These are phyloP conservation scores for Phytophthora crassamura DNA, from an alignment of 352 stramenopile genomes.

Conservation along the genomic window DNA sequence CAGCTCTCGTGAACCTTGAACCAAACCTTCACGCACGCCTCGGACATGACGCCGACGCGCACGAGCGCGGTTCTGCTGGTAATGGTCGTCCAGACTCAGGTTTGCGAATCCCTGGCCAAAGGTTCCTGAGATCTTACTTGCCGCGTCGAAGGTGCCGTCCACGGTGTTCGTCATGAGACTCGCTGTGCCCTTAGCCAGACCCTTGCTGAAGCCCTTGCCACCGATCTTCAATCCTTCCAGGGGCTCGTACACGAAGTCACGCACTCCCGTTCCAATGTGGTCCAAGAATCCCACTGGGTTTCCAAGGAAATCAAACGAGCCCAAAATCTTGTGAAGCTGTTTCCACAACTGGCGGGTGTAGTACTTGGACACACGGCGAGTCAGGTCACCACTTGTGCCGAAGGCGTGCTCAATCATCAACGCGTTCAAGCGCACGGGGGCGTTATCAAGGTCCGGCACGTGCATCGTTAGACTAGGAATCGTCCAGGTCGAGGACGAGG, in stretches of 20 bases:
- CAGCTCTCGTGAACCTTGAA: conserved; percentile 87
- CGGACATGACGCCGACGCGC: conserved; percentile 81
- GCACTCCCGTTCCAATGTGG: conserved; percentile 95
- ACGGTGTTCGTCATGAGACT: conserved; percentile 90
- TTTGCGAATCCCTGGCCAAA: conserved; percentile 90
- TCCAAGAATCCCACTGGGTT: conserved; percentile 92
- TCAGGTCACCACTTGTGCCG: conserved; percentile 86
- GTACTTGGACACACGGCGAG: conserved; percentile 88
- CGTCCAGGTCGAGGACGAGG: conserved; percentile 70
- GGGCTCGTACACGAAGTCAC: conserved; percentile 97
- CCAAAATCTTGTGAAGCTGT: conserved; percentile 89
- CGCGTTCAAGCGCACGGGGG: conserved; percentile 83
- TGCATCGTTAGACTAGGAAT: conserved; percentile 91
- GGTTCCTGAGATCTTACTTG: conserved; percentile 89
- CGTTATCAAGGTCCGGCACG: conserved; percentile 89
- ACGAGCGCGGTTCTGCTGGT: conserved; percentile 85
- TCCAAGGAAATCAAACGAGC: conserved; percentile 90
- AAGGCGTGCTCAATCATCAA: conserved; percentile 92
- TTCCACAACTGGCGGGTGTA: conserved; percentile 91
- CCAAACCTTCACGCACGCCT: conserved; percentile 77
- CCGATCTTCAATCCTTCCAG: conserved; percentile 92
- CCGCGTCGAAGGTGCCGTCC: conserved; percentile 88
- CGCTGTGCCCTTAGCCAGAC: conserved; percentile 85
- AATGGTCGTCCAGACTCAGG: conserved; percentile 88
- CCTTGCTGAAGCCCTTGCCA: conserved; percentile 87